Evolutionary conservation across 139 green algal genomes (phyloP).

Genomic region (Tetratostichococcus sp.): DNA sequence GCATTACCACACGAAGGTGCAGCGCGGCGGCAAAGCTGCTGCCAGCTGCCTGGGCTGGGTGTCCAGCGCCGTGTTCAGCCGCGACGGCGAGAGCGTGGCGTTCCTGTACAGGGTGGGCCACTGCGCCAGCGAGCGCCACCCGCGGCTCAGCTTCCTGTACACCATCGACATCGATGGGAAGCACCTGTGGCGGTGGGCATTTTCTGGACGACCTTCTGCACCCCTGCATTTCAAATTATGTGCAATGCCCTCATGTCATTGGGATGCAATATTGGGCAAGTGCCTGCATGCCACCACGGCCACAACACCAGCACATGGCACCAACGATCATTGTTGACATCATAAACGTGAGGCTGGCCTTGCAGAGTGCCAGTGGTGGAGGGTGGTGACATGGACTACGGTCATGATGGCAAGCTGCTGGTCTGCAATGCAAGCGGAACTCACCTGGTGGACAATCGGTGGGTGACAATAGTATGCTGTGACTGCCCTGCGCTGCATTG

Average conservation of each 20-base stretch:
- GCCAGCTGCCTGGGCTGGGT: constrained; percentile 5
- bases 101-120: constrained; percentile 7
- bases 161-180: background rate
- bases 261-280: too few relatives aligned
- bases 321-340: too few relatives aligned
- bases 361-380: constrained; percentile 12
- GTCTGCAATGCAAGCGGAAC: background rate
- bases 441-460: constrained; percentile 1
- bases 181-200: background rate
- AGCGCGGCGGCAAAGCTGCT: background rate
- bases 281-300: too few relatives aligned
- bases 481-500: too few relatives aligned
- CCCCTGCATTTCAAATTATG: too few relatives aligned
- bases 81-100: constrained; percentile 4
- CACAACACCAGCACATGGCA: too few relatives aligned
- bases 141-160: background rate
- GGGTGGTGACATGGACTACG: constrained; percentile 4
- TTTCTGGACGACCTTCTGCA: background rate
- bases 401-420: constrained; percentile 10
- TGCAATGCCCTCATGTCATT: too few relatives aligned
- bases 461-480: too few relatives aligned
- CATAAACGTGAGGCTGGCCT: too few relatives aligned
- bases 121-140: background rate
- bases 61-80: constrained; percentile 6
- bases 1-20: constrained; percentile 5